Evolutionary conservation across 805 yeast genomes (phyloP), one percentile per base, ranked within the genome.

Genomic region (Torulaspora indica): DNA sequence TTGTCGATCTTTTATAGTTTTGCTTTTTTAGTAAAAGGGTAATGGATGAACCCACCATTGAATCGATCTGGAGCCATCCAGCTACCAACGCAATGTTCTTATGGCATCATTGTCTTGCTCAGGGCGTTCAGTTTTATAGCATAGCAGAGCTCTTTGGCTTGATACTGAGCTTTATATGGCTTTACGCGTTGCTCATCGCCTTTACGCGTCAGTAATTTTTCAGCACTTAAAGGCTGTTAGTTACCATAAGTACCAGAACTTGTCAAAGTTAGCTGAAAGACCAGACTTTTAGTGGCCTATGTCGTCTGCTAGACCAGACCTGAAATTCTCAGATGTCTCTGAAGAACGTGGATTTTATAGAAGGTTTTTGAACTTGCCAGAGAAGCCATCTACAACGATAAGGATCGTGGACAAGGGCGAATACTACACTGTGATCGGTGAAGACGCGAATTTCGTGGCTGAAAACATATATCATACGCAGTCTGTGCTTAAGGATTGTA

Each of bases 371-470:
- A 64, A 68, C 8, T 64, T 83, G 24, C 76, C 81, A 0, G 66
- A 72, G 1, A 75, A 76, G 44, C 73, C 75, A 6, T 60, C 67
- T 1, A 68, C 72, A 32, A 74, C 82, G 0, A 57, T 91, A 17
- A 74, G 96, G 35, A 69, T 88, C n/a, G 82, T 85, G 35, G 95
- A 89, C 60, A 78, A 81, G 48, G 82, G 82, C 35, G 95, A 87
- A 48, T 89, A 86, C 63, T 93, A 82, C 65, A 79, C 85, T 2
- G 81, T 79, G 1, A 72, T 88, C 15, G 80, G 78, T 6, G 78
- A 76, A 3, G 96, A 91, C 62, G 96, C 98, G 3, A 72, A 74
- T 35, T 73, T 79, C 45, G 85, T 88, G 23, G 96, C 97, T 3
- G 95, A 89, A 51, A 70, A 75, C 43, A 80, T 93, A 27, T 91